phyloP scores from a whole-genome alignment of 495 filamentous ascomycete genomes.

The Hapsidospora chrysogenum region DNA sequence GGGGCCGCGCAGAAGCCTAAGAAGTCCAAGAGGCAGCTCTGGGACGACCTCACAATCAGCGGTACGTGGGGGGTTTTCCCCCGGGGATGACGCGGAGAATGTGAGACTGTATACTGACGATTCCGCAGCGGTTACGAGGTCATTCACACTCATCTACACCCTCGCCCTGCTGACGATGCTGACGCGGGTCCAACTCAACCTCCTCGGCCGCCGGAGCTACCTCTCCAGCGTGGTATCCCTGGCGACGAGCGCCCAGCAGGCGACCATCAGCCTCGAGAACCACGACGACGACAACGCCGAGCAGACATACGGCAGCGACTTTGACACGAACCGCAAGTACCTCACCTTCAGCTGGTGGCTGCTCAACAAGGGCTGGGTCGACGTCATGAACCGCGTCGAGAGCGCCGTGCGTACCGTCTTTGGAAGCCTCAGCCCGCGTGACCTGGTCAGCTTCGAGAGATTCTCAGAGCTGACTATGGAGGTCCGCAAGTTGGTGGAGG shows the following conservation, averaged over 20 bases:
- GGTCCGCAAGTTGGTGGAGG: slow-evolving; percentile 73
- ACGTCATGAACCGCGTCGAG: slow-evolving; percentile 63
- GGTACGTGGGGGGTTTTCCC: slow-evolving; percentile 41
- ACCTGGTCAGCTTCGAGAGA: slow-evolving; percentile 62
- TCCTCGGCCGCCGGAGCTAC: slow-evolving; percentile 88
- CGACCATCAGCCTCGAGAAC: slow-evolving; percentile 69
- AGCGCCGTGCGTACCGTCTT: slow-evolving; percentile 72
- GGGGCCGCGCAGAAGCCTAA: slow-evolving; percentile 21
- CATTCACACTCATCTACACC: slow-evolving; percentile 84
- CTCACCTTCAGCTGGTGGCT: slow-evolving; percentile 98
- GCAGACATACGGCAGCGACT: slow-evolving; percentile 73
- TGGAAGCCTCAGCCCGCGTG: slow-evolving; percentile 67
- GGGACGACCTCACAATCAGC: slow-evolving; percentile 94
- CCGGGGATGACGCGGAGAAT: neutral
- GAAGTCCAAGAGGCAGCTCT: slow-evolving; percentile 81
- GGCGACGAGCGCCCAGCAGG: slow-evolving; percentile 46
- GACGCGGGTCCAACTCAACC: slow-evolving; percentile 91
- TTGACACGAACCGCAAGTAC: slow-evolving; percentile 85
- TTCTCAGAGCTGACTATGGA: slow-evolving; percentile 64
- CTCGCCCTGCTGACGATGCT: slow-evolving; percentile 77
- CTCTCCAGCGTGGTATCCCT: slow-evolving; percentile 84
- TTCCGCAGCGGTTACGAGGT: slow-evolving; percentile 67
- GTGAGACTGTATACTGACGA: neutral
- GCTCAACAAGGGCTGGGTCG: slow-evolving; percentile 75
- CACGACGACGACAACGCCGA: slow-evolving; percentile 68